phyloP scores from a whole-genome alignment of 2,329 filamentous ascomycete species.

The Penicillium sp. region DNA sequence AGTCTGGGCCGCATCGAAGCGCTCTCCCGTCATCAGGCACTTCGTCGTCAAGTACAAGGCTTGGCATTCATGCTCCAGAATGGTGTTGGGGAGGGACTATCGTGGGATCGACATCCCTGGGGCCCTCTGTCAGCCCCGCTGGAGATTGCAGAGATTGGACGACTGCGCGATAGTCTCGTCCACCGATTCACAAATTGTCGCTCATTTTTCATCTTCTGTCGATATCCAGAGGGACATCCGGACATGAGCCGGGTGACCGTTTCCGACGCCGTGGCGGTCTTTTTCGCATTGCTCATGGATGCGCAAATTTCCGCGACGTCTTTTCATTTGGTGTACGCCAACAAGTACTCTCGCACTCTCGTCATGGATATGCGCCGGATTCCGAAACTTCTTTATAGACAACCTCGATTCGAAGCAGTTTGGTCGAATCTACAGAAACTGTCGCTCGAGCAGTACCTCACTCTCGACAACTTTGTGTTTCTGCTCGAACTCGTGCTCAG shows the following conservation, averaged over 20 bases:
- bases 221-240: slow-evolving; percentile 21
- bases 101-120: slow-evolving; percentile 20
- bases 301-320: slow-evolving; percentile 14
- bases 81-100: slow-evolving; percentile 16
- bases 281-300: slow-evolving; percentile 19
- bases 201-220: slow-evolving; percentile 22
- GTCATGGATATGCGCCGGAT: slow-evolving; percentile 24
- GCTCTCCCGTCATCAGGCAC: slow-evolving; percentile 9
- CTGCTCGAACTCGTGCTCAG: slow-evolving; percentile 19
- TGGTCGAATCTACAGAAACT: slow-evolving; percentile 20
- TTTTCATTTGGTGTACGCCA: slow-evolving; percentile 20
- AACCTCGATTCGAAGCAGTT: slow-evolving; percentile 14
- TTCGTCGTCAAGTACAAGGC: slow-evolving; percentile 15
- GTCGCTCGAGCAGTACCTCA: slow-evolving; percentile 21
- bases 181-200: slow-evolving; percentile 16
- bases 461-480: slow-evolving; percentile 20
- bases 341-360: slow-evolving; percentile 16
- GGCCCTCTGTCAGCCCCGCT: slow-evolving; percentile 17
- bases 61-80: slow-evolving; percentile 19
- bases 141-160: slow-evolving; percentile 14
- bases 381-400: slow-evolving; percentile 21
- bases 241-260: slow-evolving; percentile 19
- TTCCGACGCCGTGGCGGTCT: slow-evolving; percentile 19
- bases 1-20: slow-evolving; percentile 16
- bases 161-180: slow-evolving; percentile 16